Conservation (phyloP, 2,329 filamentous ascomycete genomes). For the Fusarium napiforme region DNA sequence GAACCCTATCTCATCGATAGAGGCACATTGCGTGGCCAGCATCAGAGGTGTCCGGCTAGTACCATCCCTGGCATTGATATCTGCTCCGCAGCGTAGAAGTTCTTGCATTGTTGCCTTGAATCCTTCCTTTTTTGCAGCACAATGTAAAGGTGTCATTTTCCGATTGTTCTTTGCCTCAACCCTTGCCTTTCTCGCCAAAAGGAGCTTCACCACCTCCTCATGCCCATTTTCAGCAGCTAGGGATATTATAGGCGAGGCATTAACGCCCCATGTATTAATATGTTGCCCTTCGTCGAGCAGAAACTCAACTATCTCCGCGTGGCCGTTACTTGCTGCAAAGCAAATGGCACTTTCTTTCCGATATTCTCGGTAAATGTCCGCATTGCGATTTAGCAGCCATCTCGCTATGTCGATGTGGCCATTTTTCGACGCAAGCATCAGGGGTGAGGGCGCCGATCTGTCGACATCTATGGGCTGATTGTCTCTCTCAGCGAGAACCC, state of each 20-base stretch:
- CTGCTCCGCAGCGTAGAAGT: not conserved
- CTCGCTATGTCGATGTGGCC: accelerated
- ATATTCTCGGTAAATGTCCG: accelerated
- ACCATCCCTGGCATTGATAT: accelerated
- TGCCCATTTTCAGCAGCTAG: accelerated
- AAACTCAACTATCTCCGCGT: accelerated
- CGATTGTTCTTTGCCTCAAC: accelerated
- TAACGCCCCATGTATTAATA: accelerated
- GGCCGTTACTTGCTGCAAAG: accelerated
- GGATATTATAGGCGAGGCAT: accelerated
- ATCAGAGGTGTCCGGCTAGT: accelerated
- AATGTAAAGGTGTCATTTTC: accelerated
- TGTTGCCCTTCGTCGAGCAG: not conserved
- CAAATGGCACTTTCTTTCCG: accelerated
- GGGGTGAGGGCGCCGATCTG: accelerated
- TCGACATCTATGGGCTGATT: accelerated
- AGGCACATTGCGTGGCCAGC: too few relatives aligned
- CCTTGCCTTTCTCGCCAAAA: not conserved
- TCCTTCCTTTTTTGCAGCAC: accelerated
- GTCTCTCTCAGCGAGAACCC: accelerated
- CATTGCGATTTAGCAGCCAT: accelerated
- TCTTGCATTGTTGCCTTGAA: accelerated
- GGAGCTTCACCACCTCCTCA: accelerated
- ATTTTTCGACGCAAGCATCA: not conserved
- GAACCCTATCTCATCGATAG: accelerated